phyloP scores from a whole-genome alignment of 192 early-diverging fungal genomes.

The Gamsiella multidivaricata region DNA sequence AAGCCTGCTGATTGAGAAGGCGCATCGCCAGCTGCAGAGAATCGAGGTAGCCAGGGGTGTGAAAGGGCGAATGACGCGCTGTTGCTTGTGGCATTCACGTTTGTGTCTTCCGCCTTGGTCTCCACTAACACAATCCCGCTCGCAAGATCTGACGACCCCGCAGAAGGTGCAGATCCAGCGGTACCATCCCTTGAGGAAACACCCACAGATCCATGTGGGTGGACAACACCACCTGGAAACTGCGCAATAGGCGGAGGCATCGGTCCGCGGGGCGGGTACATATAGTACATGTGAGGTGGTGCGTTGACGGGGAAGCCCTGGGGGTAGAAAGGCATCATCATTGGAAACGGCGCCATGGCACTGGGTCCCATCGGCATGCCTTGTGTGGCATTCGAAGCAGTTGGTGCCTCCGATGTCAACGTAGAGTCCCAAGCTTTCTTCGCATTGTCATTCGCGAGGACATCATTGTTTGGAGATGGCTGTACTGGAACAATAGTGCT shows the following conservation, averaged over 20 bases:
- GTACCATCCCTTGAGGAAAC: neutral
- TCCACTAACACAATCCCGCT: neutral
- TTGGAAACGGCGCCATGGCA: slow-evolving; percentile 12
- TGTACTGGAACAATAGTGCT: neutral
- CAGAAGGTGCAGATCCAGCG: neutral
- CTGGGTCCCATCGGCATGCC: neutral
- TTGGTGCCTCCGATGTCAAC: neutral
- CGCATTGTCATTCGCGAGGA: slow-evolving; percentile 2
- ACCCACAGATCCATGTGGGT: slow-evolving; percentile 2
- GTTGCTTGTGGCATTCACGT: neutral
- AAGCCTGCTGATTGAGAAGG: slow-evolving; percentile 19
- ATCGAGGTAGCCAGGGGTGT: slow-evolving; percentile 47
- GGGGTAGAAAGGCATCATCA: slow-evolving; percentile 25
- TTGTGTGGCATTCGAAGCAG: neutral
- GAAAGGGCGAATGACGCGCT: neutral
- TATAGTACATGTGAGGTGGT: slow-evolving; percentile 16
- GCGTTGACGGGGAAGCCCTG: slow-evolving; percentile 31
- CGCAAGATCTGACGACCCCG: neutral
- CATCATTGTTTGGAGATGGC: neutral
- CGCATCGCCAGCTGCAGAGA: slow-evolving; percentile 47
- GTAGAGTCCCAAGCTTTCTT: slow-evolving; percentile 40
- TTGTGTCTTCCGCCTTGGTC: neutral
- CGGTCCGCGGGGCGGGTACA: slow-evolving; percentile 10
- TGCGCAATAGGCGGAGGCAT: slow-evolving; percentile 28
- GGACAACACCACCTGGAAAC: slow-evolving; percentile 14